Base-by-base conservation (phyloP, 805 yeast genomes). In the Wickerhamomyces bisporus region DNA sequence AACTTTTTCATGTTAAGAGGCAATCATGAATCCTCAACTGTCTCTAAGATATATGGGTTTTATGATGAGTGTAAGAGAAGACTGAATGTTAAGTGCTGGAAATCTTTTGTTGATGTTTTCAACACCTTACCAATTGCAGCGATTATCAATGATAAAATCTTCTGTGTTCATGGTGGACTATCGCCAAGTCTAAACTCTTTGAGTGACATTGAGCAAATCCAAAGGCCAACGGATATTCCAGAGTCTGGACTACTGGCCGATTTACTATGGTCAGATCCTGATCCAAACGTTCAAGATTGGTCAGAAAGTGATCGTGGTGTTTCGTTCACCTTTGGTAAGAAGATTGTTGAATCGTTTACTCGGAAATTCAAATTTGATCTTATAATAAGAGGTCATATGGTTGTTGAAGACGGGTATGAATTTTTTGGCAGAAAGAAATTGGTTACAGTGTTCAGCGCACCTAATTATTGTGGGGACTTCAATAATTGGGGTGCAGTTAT, bases 61-160 rank as follows among this genome's bases (percentile, higher is more conserved):
- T 93, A 88, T 59, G 98, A 93, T 64, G 98, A 93, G 65, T 93
- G 98, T 68, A 93, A 93, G 60, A 77, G 98, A 53, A 73, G 98
- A 44, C 79, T 95, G 53, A 86, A 83, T 55, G 77, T 89, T 52
- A 93, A 91, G 58, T 84, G 89, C 1, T 93, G 98, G 98, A 88
- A 89, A 58, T 65, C 77, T 21, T 93, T 93, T 55, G 78, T 93
- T 49, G 98, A 93, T 65, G 88, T 96, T 1, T 93, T 93, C 68
- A 93, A 93, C 59, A 85, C 96, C 0, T 68, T 93, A 46, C 98
- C 98, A 9, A 81, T 93, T 39, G 95, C 98, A 2, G 97, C 97
- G 3, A 80, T 87, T 25, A 96, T 93, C 26, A 96, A 95, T 1
- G 89, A 91, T 33, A 93, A 88, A 65, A 93, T 93, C 38, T 93